Percentiles rank a stretch among this genome's conserved stretches.
Evolutionary conservation across 257 asterid species (phyloP).

Genomic region (Solanum chiquidenum): DNA sequence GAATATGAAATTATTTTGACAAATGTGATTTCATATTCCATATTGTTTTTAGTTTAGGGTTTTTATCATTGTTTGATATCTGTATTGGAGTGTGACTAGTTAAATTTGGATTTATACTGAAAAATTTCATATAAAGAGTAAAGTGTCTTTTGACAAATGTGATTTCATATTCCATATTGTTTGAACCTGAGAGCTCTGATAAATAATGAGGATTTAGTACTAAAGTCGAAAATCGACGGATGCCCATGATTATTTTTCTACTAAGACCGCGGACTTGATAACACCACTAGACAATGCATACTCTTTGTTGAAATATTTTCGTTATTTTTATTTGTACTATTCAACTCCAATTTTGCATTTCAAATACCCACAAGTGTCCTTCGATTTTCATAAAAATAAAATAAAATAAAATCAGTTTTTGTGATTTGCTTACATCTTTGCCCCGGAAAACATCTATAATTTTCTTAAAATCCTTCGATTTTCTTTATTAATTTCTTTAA

Average conservation of each 20-base stretch:
- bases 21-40: no score
- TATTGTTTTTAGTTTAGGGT: neutral
- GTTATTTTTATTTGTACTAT: no score
- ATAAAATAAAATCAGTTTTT: neutral
- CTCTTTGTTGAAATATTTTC: no score
- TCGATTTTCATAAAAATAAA: neutral
- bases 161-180: neutral
- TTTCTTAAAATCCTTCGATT: neutral
- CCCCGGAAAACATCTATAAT: neutral
- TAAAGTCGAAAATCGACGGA: neutral
- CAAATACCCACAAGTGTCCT: neutral
- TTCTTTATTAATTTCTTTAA: neutral
- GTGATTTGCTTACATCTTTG: neutral
- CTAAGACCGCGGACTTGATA: neutral
- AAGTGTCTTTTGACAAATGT: neutral
- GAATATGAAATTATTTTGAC: no score
- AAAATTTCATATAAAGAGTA: neutral
- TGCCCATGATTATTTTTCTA: neutral
- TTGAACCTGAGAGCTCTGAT: accelerated
- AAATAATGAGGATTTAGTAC: neutral
- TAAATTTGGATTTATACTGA: neutral
- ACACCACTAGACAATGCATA: neutral
- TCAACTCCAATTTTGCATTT: neutral
- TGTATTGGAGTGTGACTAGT: neutral
- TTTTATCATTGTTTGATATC: neutral